Evolutionary conservation across 2,329 filamentous ascomycete species (phyloP).

Genomic region (Tolypocladium inflatum): DNA sequence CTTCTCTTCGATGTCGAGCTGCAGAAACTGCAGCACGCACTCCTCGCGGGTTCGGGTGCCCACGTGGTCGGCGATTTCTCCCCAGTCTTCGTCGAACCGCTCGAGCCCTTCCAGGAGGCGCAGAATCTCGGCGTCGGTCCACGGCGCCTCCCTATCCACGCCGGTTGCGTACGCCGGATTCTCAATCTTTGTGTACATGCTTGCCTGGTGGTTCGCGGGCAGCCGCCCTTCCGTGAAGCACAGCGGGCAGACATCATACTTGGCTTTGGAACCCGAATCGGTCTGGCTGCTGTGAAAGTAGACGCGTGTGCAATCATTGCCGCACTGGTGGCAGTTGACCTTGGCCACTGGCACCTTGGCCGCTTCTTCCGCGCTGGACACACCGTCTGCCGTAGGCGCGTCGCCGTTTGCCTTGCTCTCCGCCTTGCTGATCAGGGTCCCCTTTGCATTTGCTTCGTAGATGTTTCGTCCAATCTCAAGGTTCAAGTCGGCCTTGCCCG

Average conservation of each 20-base stretch:
- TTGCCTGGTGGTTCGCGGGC: slow-evolving; percentile 66
- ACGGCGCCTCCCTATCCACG: slow-evolving; percentile 77
- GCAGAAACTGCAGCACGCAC: slow-evolving; percentile 92
- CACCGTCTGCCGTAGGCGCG: slow-evolving; percentile 55
- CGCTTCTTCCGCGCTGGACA: slow-evolving; percentile 46
- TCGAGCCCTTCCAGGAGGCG: slow-evolving; percentile 85
- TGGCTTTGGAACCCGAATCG: slow-evolving; percentile 54
- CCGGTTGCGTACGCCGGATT: slow-evolving; percentile 73
- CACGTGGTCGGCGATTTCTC: slow-evolving; percentile 83
- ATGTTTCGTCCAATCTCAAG: slow-evolving; percentile 92
- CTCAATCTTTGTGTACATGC: slow-evolving; percentile 81
- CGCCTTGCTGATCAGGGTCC: slow-evolving; percentile 55
- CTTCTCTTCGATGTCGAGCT: slow-evolving; percentile 95
- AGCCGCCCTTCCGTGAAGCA: slow-evolving; percentile 82
- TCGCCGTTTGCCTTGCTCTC: slow-evolving; percentile 73
- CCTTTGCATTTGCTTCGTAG: slow-evolving; percentile 86
- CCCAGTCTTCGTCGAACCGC: slow-evolving; percentile 93
- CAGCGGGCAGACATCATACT: slow-evolving; percentile 83
- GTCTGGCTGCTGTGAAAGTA: slow-evolving; percentile 51
- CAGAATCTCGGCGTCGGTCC: slow-evolving; percentile 86
- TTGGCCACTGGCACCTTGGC: slow-evolving; percentile 57
- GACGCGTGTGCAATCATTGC: slow-evolving; percentile 70
- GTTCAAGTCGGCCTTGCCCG: slow-evolving; percentile 72
- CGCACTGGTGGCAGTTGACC: slow-evolving; percentile 83
- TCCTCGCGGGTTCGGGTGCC: slow-evolving; percentile 87